Evolutionary conservation across 768 basidiomycete species (phyloP).

Genomic region (Tylopilus vinaceipallidus): DNA sequence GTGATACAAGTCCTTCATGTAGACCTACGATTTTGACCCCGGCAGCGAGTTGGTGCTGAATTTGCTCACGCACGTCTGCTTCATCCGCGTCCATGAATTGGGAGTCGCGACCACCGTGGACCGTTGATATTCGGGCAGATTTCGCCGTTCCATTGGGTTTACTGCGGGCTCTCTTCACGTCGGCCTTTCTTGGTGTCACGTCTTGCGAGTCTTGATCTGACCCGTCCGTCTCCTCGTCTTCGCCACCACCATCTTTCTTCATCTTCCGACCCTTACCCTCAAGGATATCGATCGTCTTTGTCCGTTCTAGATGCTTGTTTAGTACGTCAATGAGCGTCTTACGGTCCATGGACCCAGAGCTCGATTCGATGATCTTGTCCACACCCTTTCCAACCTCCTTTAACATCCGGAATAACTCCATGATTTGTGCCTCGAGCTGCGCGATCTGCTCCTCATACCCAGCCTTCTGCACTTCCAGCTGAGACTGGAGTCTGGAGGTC

Average conservation of each 20-base stretch:
- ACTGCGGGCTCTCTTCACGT: conserved; percentile 37
- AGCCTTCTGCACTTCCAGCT: conserved; percentile 71
- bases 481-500: conserved; percentile 69
- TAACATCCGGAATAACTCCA: conserved; percentile 93
- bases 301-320: conserved; percentile 79
- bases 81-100: conserved; percentile 93
- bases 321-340: conserved; percentile 76
- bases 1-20: not conserved
- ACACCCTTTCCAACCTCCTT: conserved; percentile 79
- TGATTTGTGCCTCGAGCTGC: conserved; percentile 88
- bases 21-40: conserved; percentile 66
- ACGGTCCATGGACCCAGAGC: conserved; percentile 66
- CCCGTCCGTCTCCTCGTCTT: conserved; percentile 36
- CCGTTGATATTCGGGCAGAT: conserved; percentile 38
- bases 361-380: conserved; percentile 67
- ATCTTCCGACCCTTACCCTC: conserved; percentile 59
- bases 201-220: conserved; percentile 51
- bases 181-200: conserved; percentile 57
- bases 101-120: conserved; percentile 57
- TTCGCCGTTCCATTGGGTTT: conserved; percentile 29
- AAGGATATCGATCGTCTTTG: conserved; percentile 80
- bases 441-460: conserved; percentile 84
- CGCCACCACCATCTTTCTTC: conserved; percentile 30
- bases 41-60: conserved; percentile 78
- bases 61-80: conserved; percentile 77